These are phyloP conservation scores for Neurospora sp. DNA, from an alignment of 495 filamentous ascomycete genomes.

Conservation along the genomic window DNA sequence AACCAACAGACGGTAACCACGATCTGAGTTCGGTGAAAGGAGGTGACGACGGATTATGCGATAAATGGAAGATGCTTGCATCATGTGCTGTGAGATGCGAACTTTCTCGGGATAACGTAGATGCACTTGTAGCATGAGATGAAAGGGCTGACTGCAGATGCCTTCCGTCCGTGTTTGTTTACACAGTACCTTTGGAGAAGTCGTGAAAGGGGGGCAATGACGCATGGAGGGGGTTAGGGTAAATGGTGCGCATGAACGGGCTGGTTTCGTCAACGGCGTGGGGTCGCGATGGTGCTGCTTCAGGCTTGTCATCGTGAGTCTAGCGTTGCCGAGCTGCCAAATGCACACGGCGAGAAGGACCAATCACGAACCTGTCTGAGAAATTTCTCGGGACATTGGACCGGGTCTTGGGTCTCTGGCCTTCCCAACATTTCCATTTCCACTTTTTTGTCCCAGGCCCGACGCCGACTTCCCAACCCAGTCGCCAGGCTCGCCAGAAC, in stretches of 20 bases:
- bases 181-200: neutral
- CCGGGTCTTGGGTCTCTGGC: neutral
- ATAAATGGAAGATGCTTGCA: neutral
- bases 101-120: neutral
- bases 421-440: neutral
- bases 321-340: slow-evolving; percentile 13
- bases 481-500: neutral
- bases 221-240: neutral
- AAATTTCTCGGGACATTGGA: slow-evolving; percentile 20
- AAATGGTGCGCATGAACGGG: neutral
- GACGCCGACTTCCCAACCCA: neutral
- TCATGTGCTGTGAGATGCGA: neutral
- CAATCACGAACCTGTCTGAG: slow-evolving; percentile 13
- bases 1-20: neutral
- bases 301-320: slow-evolving; percentile 4
- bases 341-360: neutral
- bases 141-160: neutral
- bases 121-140: neutral
- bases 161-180: neutral
- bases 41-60: neutral
- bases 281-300: neutral
- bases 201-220: neutral
- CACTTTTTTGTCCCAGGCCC: neutral
- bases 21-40: neutral
- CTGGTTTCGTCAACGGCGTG: neutral